These are phyloP conservation scores for Gaeumannomyces tritici DNA, from an alignment of 2,329 filamentous ascomycete species.

Conservation along the genomic window DNA sequence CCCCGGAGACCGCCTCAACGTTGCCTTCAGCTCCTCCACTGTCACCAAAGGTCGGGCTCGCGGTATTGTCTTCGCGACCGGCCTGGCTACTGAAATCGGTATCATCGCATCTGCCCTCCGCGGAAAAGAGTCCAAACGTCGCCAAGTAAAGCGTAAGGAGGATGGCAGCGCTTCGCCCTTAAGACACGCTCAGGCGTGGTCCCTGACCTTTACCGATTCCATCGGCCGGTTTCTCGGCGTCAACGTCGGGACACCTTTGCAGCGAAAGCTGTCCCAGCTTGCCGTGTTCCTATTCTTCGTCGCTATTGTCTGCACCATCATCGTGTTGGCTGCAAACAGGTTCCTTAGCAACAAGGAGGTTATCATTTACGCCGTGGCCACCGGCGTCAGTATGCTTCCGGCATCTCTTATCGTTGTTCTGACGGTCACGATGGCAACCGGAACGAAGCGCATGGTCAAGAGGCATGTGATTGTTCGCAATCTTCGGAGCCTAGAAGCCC, in stretches of 20 bases:
- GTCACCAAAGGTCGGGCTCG: slow-evolving; percentile 53
- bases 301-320: slow-evolving; percentile 54
- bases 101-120: slow-evolving; percentile 53
- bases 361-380: slow-evolving; percentile 54
- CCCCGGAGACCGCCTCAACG: slow-evolving; percentile 50
- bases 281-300: slow-evolving; percentile 53
- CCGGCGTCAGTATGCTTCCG: slow-evolving; percentile 51
- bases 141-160: slow-evolving; percentile 34
- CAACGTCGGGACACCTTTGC: slow-evolving; percentile 57
- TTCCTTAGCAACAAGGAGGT: slow-evolving; percentile 42
- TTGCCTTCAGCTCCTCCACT: slow-evolving; percentile 51
- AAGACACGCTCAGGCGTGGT: slow-evolving; percentile 28
- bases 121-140: slow-evolving; percentile 34
- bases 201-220: slow-evolving; percentile 39
- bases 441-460: slow-evolving; percentile 33
- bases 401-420: slow-evolving; percentile 55
- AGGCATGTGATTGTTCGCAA: slow-evolving; percentile 49
- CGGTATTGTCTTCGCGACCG: slow-evolving; percentile 50
- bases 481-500: slow-evolving; percentile 42
- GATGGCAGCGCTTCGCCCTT: slow-evolving; percentile 37
- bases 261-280: slow-evolving; percentile 54
- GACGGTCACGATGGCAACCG: slow-evolving; percentile 58
- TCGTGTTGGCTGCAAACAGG: slow-evolving; percentile 51
- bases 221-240: slow-evolving; percentile 54
- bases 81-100: slow-evolving; percentile 52